Base-by-base conservation (phyloP, 352 stramenopile species). In the Phytophthora nicotianae region DNA sequence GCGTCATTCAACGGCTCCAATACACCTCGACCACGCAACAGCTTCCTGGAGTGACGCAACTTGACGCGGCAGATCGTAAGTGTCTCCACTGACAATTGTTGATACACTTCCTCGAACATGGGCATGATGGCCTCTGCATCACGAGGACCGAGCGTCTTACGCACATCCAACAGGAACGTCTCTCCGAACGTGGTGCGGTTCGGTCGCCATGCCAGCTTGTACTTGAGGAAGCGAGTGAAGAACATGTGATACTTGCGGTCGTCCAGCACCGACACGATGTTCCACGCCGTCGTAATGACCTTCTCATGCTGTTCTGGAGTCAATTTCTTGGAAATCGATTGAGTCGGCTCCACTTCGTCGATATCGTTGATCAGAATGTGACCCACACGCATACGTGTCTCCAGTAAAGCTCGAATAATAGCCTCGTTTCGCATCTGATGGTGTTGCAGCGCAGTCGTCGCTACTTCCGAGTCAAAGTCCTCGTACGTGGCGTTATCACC, bases 221-320 rank as follows among this genome's bases (percentile, higher is more conserved):
- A 88, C 68, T 90, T 89, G 32, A 95, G 74, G 66, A 93, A 92
- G 26, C 87, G 87, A 41, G 77, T 88, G 65, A 92, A 95, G 63
- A 95, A 95, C 55, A 91, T 84, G 65, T 95, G 87, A 62, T 94
- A 94, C 75, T 90, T 77, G 42, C 83, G 83, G 58, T 95, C 85
- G 50, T 93, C 79, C 16, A 95, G 69, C 58, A 95, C 75, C 20
- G 81, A 89, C 21, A 91, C 85, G 43, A 95, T 90, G 65, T 95
- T 95, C 81, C 85, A 92, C 41, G 87, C 87, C 21, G 80, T 79
- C 27, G 87, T 93, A 54, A 93, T 81, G 29, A 95, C 83, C 59
- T 88, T 86, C 40, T 93, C 81, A 24, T 85, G 85, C 65, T 88
- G 60, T 11, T 87, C 79, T 1, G 79, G 68, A 27, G 81, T 75